A percentile compares a stretch with the other conserved stretches of the same genome.
phyloP scores from a whole-genome alignment of 2,329 filamentous ascomycete genomes.

The Talaromyces sp. region DNA sequence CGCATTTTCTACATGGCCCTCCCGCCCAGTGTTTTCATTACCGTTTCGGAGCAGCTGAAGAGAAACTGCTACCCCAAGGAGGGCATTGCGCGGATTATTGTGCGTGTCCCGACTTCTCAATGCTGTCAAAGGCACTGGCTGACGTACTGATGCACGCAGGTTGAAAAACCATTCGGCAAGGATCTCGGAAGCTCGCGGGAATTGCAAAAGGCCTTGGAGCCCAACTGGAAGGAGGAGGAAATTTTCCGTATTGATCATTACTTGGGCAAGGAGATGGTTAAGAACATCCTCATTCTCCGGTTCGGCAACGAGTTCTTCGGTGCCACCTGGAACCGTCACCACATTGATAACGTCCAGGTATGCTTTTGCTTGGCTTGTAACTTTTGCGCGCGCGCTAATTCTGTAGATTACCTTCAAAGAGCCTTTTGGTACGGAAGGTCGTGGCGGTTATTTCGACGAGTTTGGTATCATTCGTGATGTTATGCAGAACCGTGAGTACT shows the following conservation, averaged over 20 bases:
- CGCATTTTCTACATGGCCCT: slow-evolving; percentile 99
- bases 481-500: slow-evolving; percentile 82
- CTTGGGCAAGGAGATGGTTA: slow-evolving; percentile 99
- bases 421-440: slow-evolving; percentile 95
- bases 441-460: slow-evolving; percentile 98
- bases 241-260: slow-evolving; percentile 99
- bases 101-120: slow-evolving; percentile 44
- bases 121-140: slow-evolving; percentile 22
- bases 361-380: neutral
- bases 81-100: slow-evolving; percentile 90
- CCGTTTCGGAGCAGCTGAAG: slow-evolving; percentile 95
- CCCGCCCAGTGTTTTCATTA: slow-evolving; percentile 95
- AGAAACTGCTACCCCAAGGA: slow-evolving; percentile 90
- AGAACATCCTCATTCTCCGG: slow-evolving; percentile 96
- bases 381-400: neutral
- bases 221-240: slow-evolving; percentile 98
- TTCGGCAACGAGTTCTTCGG: slow-evolving; percentile 99
- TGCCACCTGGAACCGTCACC: slow-evolving; percentile 97
- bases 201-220: slow-evolving; percentile 88
- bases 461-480: slow-evolving; percentile 99
- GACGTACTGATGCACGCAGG: slow-evolving; percentile 49
- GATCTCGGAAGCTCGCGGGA: slow-evolving; percentile 91
- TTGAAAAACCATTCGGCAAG: slow-evolving; percentile 99
- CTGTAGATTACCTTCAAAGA: slow-evolving; percentile 91
- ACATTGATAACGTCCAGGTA: slow-evolving; percentile 96